Base-by-base conservation (phyloP, 306 rosid species). In the Casuarina equisetifolia region DNA sequence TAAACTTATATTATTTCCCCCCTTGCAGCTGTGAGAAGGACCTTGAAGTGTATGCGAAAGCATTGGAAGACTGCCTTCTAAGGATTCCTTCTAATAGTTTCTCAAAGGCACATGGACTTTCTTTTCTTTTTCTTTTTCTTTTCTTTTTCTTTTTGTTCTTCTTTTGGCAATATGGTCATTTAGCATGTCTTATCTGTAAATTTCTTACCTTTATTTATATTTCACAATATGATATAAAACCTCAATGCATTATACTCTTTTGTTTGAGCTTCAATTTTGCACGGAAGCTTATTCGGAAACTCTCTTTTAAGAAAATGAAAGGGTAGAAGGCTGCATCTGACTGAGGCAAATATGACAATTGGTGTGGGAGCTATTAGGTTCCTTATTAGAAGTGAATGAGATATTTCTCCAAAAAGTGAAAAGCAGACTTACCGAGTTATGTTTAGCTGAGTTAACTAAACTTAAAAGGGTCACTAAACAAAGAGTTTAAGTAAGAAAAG, bases 31-130 rank as follows among this genome's bases (percentile, higher is more conserved):
- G 92, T 59, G 82, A 84, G 38, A 72, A 84, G 70, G 98, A 94
- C 87, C 95, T 92, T 76, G 86, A 81, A 13, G 76, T 88, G 81
- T 94, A 94, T 63, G 78, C 84, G 76, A 85, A 81, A 82, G 97
- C 97, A 76, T 73, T 94, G 77, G 81, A 88, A 83, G 86, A 92
- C 46, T 58, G 87, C 74, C 86, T 88, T 75, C 85, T 85, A 74
- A 84, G 93, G 81, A 94, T 94, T 90, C 95, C 93, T 79, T 85
- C 97, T 16, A 91, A 92, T 89, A 88, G 93, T 85, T 89, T 94
- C 67, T 90, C 97, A 32, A 94, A 89, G 97, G 98, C 92, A 86
- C 54, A 42, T 40, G 17, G 8, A 40, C 4, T 17, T 11, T 16
- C 40, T 36, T n/a, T 12, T 62, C 15, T 1, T 4, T 4, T 9